These are phyloP conservation scores for Thoreauomyces humboldtii DNA, from an alignment of 192 early-diverging fungal genomes.

Conservation along the genomic window DNA sequence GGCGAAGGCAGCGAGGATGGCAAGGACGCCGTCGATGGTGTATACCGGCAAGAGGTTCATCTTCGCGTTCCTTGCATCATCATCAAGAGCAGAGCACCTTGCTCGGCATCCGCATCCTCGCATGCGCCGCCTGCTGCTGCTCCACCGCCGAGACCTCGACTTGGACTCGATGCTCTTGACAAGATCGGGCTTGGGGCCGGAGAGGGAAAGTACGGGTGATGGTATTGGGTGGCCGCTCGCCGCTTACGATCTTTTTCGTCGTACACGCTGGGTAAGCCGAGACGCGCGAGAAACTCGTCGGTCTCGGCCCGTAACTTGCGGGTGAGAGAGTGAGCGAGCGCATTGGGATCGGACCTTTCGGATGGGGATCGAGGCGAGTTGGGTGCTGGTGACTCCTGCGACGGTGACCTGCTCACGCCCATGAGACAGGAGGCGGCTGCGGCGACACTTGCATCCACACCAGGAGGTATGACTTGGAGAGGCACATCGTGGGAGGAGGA, in stretches of 20 bases:
- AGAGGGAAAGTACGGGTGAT: slow-evolving; percentile 11
- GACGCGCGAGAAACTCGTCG: slow-evolving; percentile 10
- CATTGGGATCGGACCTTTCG: background rate
- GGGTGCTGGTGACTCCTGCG: too few species aligned
- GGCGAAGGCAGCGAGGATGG: too few species aligned
- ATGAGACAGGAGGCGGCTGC: too few species aligned
- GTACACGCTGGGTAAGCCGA: background rate
- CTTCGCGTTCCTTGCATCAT: slow-evolving; percentile 22
- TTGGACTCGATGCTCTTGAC: slow-evolving; percentile 13
- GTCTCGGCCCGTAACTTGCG: slow-evolving; percentile 11
- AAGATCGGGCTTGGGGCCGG: slow-evolving; percentile 12
- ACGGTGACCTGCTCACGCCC: too few species aligned
- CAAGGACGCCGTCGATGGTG: too few species aligned
- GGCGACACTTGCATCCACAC: too few species aligned
- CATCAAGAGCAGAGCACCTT: slow-evolving; percentile 25
- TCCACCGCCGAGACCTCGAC: background rate
- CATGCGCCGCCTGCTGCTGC: background rate
- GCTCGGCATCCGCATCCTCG: slow-evolving; percentile 16
- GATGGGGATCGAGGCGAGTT: background rate
- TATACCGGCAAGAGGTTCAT: too few species aligned
- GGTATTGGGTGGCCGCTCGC: background rate
- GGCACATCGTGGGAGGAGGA: too few species aligned
- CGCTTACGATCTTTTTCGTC: background rate
- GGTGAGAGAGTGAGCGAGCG: background rate
- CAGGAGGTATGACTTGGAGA: too few species aligned